Percentiles rank a stretch among this genome's conserved stretches.
Conservation (phyloP, 1,284 basidiomycete species). For the Schizophyllum commune region DNA sequence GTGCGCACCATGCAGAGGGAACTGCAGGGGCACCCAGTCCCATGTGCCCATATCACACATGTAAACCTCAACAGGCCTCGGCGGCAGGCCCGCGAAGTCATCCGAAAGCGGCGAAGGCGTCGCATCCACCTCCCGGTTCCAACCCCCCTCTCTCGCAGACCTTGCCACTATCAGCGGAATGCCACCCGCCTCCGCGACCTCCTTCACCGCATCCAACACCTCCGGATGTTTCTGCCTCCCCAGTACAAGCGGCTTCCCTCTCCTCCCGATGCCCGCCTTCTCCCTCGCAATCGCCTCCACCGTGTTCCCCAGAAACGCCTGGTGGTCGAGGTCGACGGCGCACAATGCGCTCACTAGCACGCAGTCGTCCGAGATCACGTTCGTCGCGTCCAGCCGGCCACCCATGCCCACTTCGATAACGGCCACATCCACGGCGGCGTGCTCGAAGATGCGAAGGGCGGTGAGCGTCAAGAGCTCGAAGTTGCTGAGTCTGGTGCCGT, state of each 20-base stretch:
- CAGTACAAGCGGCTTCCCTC: constrained; percentile 65
- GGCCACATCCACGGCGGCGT: constrained; percentile 64
- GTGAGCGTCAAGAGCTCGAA: constrained; percentile 86
- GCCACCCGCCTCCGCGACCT: constrained; percentile 31
- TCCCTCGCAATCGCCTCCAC: constrained; percentile 72
- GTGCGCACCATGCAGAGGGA: constrained; percentile 74
- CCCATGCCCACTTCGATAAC: constrained; percentile 96
- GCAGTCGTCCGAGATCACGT: constrained; percentile 66
- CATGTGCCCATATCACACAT: constrained; percentile 31
- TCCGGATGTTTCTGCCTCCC: constrained; percentile 57
- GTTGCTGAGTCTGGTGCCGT: constrained; percentile 47
- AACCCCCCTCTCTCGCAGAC: constrained; percentile 22
- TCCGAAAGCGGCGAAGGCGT: constrained; percentile 25
- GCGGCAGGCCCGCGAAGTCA: constrained; percentile 30
- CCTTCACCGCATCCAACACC: constrained; percentile 32
- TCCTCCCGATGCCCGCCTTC: constrained; percentile 79
- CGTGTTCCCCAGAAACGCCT: constrained; percentile 74
- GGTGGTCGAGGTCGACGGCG: constrained; percentile 89
- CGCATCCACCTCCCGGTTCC: constrained; percentile 27
- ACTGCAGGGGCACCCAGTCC: constrained; percentile 30
- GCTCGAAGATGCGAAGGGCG: constrained; percentile 70
- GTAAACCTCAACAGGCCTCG: constrained; percentile 34
- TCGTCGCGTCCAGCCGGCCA: constrained; percentile 89
- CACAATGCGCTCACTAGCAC: constrained; percentile 80
- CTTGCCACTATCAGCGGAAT: constrained; percentile 33